These are phyloP conservation scores for Karstenula rhodostoma DNA, from an alignment of 2,329 filamentous ascomycete species.

Conservation along the genomic window DNA sequence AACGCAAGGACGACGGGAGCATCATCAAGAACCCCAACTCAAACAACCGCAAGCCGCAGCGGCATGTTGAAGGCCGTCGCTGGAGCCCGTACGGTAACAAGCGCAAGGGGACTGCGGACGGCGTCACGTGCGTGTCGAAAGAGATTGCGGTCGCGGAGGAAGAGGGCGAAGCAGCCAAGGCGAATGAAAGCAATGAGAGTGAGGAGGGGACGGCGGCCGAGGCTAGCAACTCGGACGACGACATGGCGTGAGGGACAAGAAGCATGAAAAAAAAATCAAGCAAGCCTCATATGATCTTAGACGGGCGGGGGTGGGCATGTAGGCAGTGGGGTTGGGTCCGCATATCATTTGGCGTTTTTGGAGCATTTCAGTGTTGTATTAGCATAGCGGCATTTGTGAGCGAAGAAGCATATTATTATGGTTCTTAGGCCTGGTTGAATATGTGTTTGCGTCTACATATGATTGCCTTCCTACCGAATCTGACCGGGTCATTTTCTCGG, in stretches of 20 bases:
- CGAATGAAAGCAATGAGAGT: slow-evolving; percentile 13
- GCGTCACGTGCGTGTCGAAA: slow-evolving; percentile 32
- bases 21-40: slow-evolving; percentile 48
- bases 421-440: no score
- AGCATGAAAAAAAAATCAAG: background rate
- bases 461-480: no score
- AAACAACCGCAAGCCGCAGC: slow-evolving; percentile 41
- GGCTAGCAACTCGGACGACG: slow-evolving; percentile 7
- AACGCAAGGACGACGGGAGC: slow-evolving; percentile 49
- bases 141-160: slow-evolving; percentile 15
- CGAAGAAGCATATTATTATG: background rate
- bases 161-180: background rate
- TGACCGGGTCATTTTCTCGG: no score
- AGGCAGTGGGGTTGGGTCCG: background rate
- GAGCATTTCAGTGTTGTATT: slow-evolving; percentile 12
- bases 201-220: slow-evolving; percentile 9
- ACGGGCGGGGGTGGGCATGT: background rate
- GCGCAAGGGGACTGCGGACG: slow-evolving; percentile 33
- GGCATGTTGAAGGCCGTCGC: slow-evolving; percentile 34
- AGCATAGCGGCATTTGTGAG: slow-evolving; percentile 1
- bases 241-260: slow-evolving; percentile 3
- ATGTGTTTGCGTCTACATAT: no score
- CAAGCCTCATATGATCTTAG: no score
- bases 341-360: slow-evolving; percentile 11
- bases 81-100: slow-evolving; percentile 47